Base-by-base conservation (phyloP, 352 stramenopile genomes). In the Phytopythium montanum region DNA sequence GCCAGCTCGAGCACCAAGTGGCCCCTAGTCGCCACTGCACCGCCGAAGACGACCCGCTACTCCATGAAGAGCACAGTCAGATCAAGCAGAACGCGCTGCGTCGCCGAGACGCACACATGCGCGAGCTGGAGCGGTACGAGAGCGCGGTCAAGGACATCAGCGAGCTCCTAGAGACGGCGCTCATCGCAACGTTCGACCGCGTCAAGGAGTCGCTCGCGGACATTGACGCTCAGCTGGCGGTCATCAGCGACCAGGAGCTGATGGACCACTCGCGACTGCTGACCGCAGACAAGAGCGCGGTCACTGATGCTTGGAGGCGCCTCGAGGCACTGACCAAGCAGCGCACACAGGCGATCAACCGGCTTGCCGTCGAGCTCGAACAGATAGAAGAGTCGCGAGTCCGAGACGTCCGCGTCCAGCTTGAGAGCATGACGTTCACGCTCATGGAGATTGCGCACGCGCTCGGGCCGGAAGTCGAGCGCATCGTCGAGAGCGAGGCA, bases 401-500 rank as follows among this genome's bases (percentile, higher is more conserved):
- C 3, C 42, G 64, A 26, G 70, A 70, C 5, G 69, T 92, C 8
- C 70, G 76, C 8, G 44, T 54, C 0, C 69, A 64, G 14, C 66
- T 92, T 28, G 61, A 74, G 36, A 26, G 14, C 21, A 59, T 92
- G 51, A 94, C 84, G 4, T 65, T 66, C 44, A 66, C 48, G 13
- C 66, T 89, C 41, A 88, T 93, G 76, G 76, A 83, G n/a, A 88
- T 70, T 0, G 79, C 78, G 25, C 72, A 90, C 42, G 76, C 78
- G 14, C 56, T 92, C 33, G 70, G 80, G 28, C 64, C 69, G 39
- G 82, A 91, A 70, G 77, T 90, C 19, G 82, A 91, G 58, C 75
- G 85, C 21, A 79, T 92, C 54, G 80, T 94, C 31, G 85, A 92
- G 62, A 62, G 56, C 23, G 82, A 94, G 61, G 78, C 79, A 16